These are phyloP conservation scores for Papiliotrema fonsecae DNA, from an alignment of 1,284 basidiomycete species.

Conservation along the genomic window DNA sequence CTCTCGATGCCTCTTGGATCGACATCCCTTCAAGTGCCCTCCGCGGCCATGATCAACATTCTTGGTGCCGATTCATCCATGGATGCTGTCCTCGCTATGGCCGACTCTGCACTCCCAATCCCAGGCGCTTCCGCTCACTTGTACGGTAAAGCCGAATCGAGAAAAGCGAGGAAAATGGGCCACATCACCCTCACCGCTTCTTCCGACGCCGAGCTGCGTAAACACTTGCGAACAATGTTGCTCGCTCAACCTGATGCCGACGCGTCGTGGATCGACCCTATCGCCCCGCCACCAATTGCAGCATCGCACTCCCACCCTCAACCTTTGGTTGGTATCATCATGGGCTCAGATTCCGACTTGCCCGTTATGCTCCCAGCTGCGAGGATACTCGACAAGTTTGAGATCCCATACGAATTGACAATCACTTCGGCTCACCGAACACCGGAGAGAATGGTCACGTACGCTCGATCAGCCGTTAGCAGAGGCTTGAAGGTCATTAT, in stretches of 20 bases:
- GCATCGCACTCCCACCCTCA: conserved; percentile 55
- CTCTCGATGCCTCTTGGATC: conserved; percentile 84
- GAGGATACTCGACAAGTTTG: conserved; percentile 73
- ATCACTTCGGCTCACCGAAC: conserved; percentile 97
- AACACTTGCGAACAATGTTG: conserved; percentile 67
- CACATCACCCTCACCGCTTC: conserved; percentile 87
- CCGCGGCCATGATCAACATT: conserved; percentile 91
- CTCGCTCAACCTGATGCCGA: conserved; percentile 58
- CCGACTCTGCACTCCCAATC: conserved; percentile 57
- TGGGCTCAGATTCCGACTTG: conserved; percentile 98
- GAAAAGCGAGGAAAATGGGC: conserved; percentile 95
- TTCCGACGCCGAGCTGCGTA: conserved; percentile 70
- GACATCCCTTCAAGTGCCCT: conserved; percentile 79
- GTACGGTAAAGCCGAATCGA: conserved; percentile 87
- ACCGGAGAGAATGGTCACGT: conserved; percentile 77
- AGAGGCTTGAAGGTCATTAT: conserved; percentile 77
- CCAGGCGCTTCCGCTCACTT: conserved; percentile 82
- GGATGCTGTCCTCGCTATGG: conserved; percentile 54
- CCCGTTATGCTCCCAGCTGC: conserved; percentile 89
- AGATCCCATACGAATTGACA: conserved; percentile 85
- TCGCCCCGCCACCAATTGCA: conserved; percentile 53
- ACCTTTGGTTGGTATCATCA: conserved; percentile 90
- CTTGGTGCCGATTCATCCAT: conserved; percentile 71
- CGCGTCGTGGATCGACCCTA: conserved; percentile 52
- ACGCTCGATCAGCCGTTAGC: conserved; percentile 69